A percentile compares a stretch with the other conserved stretches of the same genome.
These are phyloP conservation scores for Pichia kluyveri DNA, from an alignment of 805 yeast species.

Conservation along the genomic window DNA sequence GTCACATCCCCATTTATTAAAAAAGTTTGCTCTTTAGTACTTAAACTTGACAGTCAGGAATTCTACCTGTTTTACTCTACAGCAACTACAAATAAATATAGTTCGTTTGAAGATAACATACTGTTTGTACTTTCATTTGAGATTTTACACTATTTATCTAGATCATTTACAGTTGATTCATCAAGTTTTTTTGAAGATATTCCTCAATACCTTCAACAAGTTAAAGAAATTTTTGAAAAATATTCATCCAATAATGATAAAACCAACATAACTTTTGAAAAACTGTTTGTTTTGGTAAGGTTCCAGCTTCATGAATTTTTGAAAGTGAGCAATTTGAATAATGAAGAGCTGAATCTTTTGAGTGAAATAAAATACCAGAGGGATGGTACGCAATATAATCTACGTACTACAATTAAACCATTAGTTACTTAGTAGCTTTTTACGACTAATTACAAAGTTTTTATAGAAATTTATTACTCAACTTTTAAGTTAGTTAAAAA, in stretches of 20 bases:
- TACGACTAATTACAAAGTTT: too few species aligned
- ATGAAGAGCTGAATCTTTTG: not conserved
- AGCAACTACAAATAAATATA: not conserved
- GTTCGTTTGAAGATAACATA: not conserved
- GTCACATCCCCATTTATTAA: not conserved
- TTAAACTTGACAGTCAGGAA: not conserved
- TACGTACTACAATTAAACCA: too few species aligned
- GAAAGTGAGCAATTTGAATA: not conserved
- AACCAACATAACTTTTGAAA: not conserved
- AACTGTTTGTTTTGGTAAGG: not conserved
- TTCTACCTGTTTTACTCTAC: not conserved
- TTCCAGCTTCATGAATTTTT: not conserved
- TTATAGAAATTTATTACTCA: conserved; percentile 12
- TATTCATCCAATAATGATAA: not conserved
- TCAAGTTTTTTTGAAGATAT: not conserved
- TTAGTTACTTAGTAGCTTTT: too few species aligned
- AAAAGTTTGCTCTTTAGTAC: not conserved
- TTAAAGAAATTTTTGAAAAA: not conserved
- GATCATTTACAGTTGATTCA: not conserved
- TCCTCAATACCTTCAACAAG: not conserved
- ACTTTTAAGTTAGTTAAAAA: conserved; percentile 52
- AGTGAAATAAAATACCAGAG: not conserved
- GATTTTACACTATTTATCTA: not conserved
- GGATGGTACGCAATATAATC: too few species aligned
- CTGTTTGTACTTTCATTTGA: conserved; percentile 3